Evolutionary conservation across 2,329 filamentous ascomycete species (phyloP).

Genomic region (Dichotomopilus funicola): DNA sequence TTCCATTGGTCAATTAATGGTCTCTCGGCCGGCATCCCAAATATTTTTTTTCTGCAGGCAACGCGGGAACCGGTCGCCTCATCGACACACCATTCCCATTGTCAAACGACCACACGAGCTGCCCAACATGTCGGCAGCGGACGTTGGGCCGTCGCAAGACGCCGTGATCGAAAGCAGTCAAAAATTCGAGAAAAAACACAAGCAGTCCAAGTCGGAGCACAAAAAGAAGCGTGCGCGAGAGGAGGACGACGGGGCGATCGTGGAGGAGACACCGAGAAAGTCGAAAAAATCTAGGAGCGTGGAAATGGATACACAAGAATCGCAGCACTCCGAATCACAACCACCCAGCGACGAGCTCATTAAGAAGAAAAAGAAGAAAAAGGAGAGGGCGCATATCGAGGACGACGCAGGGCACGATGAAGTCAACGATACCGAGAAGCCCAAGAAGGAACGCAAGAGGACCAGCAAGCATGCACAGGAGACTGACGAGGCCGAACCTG

Average conservation of each 20-base stretch:
- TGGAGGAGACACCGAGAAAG: constrained; percentile 42
- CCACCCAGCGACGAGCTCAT: not conserved
- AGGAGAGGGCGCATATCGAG: constrained; percentile 11
- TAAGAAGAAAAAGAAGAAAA: constrained; percentile 22
- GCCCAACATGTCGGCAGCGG: constrained; percentile 20
- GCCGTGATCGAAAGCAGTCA: constrained; percentile 8
- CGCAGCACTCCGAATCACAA: not conserved
- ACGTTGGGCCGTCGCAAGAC: constrained; percentile 7
- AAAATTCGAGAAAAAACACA: constrained; percentile 35
- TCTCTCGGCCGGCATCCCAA: constrained; percentile 14
- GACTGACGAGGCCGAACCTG: constrained; percentile 4
- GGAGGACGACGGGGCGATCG: constrained; percentile 36
- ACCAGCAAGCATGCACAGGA: constrained; percentile 29
- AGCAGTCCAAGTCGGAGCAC: constrained; percentile 21
- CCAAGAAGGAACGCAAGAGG: constrained; percentile 34
- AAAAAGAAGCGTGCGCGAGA: constrained; percentile 40
- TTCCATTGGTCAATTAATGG: constrained; percentile 7
- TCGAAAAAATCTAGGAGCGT: constrained; percentile 36
- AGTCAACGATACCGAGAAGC: constrained; percentile 24
- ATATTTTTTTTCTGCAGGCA: constrained; percentile 20
- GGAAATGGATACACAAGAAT: not conserved
- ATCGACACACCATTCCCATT: constrained; percentile 2
- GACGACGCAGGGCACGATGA: constrained; percentile 7
- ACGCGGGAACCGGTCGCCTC: not conserved
- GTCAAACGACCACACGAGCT: not conserved